Conservation (phyloP, 148 eudicot species). For the Pouteria glomerata region DNA sequence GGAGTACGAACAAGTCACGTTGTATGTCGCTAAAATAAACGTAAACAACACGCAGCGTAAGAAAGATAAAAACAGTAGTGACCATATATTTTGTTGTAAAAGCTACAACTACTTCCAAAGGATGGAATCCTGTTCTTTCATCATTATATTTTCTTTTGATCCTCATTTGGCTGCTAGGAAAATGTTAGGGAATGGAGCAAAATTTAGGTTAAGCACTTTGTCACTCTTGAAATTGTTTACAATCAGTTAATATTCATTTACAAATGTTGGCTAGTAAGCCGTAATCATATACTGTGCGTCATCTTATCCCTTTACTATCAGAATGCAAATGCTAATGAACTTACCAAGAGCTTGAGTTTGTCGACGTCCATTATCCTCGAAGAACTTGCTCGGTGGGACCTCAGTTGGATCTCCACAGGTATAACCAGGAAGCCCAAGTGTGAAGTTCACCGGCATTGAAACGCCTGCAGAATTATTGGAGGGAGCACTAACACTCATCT, state of each 20-base stretch:
- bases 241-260: too few relatives aligned
- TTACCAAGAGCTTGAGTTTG: slow-evolving; percentile 71
- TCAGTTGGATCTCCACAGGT: slow-evolving; percentile 49
- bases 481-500: slow-evolving; percentile 45
- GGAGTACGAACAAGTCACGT: slow-evolving; percentile 60
- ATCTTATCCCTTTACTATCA: too few relatives aligned
- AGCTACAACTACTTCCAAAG: neutral
- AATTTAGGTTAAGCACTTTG: too few relatives aligned
- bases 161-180: too few relatives aligned
- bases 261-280: too few relatives aligned
- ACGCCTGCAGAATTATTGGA: neutral
- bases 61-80: neutral
- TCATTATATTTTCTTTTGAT: too few relatives aligned
- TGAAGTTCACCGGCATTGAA: slow-evolving; percentile 19
- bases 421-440: slow-evolving; percentile 59
- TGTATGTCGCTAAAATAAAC: slow-evolving; percentile 52
- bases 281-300: too few relatives aligned
- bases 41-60: neutral
- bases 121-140: too few relatives aligned
- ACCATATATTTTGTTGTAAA: neutral
- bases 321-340: too few relatives aligned
- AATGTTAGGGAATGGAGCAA: too few relatives aligned
- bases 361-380: slow-evolving; percentile 63
- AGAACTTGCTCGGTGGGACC: slow-evolving; percentile 56
- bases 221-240: too few relatives aligned